Evolutionary conservation across 1,284 basidiomycete genomes (phyloP), one percentile per base, ranked within the genome.

Genomic region (Leccinum cinnamomeum): DNA sequence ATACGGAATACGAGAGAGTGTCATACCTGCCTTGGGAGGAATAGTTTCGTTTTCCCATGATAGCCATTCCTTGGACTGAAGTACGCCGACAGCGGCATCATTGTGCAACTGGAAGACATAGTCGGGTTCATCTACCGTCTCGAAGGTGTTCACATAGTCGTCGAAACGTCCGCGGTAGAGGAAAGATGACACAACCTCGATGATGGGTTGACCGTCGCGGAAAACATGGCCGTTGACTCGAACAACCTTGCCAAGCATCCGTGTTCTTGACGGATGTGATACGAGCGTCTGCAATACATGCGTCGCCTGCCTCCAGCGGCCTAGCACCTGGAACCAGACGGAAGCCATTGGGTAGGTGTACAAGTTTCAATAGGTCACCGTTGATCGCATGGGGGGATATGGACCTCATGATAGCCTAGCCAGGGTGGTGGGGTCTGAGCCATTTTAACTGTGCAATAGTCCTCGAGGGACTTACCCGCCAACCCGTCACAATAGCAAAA

Each of bases 321-420:
- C 81, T 84, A 25, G 90, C 87, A 59, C 91, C 92, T 33, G 91
- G 84, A 62, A 97, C 79, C 74, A 96, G 85, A 64, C 89, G 90
- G 89, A 99, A 99, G 55, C 94, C 94, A 76, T 99, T 99, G 46
- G 94, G 94, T 39, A 99, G 85, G 76, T 99, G 97, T 50, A 99
- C 97, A 30, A 98, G 89, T 77, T 95, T 95, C 70, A 99, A 83
- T 33, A 99, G 79, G 75, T 98, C 96, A 1, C 95, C 96, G 67
- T 97, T 91, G 70, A 98, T 93, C 8, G 87, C 78, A 20, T 84
- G 74, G n/a, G 96, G 96, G 87, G 97, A 98, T 77, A 98, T 95
- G 2, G 95, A 88, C 76, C 92, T 94, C 90, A 98, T 98, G 77
- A 97, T 97, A 8, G 95, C 92, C 92, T 96, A 69, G 2, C 67